These are phyloP conservation scores for Fusarium austroafricanum DNA, from an alignment of 2,329 filamentous ascomycete species.

Conservation along the genomic window DNA sequence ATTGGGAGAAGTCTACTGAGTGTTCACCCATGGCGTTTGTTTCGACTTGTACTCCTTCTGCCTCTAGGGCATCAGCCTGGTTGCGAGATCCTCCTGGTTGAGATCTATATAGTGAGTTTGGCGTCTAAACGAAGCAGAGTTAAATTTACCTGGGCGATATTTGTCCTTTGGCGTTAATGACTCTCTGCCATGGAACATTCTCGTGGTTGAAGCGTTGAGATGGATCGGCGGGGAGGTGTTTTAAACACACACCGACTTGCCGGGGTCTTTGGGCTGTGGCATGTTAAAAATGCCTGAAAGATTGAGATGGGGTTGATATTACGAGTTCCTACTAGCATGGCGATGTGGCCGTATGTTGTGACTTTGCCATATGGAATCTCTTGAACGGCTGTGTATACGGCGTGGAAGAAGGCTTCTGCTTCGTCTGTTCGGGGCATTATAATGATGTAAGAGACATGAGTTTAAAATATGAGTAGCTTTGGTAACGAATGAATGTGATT, in stretches of 20 bases:
- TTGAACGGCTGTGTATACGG: constrained; percentile 86
- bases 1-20: constrained; percentile 62
- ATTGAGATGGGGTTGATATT: constrained; percentile 47
- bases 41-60: constrained; percentile 65
- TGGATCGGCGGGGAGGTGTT: constrained; percentile 76
- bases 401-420: constrained; percentile 76
- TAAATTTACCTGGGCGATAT: constrained; percentile 83
- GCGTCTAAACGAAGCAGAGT: background rate
- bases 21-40: constrained; percentile 63
- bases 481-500: too few relatives aligned
- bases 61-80: constrained; percentile 62
- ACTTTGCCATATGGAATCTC: constrained; percentile 86
- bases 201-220: constrained; percentile 71
- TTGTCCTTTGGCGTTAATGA: constrained; percentile 86
- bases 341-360: constrained; percentile 88
- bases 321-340: constrained; percentile 78
- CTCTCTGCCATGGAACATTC: constrained; percentile 94
- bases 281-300: background rate
- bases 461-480: fast-evolving
- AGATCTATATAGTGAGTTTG: constrained; percentile 52
- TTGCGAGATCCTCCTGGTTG: constrained; percentile 61
- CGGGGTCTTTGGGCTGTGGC: constrained; percentile 74
- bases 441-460: fast-evolving
- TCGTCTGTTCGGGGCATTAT: constrained; percentile 80
- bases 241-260: constrained; percentile 91